Percentiles rank a stretch among this genome's conserved stretches.
phyloP scores from a whole-genome alignment of 2,329 filamentous ascomycete genomes.

The Drechslerella stenobrocha region DNA sequence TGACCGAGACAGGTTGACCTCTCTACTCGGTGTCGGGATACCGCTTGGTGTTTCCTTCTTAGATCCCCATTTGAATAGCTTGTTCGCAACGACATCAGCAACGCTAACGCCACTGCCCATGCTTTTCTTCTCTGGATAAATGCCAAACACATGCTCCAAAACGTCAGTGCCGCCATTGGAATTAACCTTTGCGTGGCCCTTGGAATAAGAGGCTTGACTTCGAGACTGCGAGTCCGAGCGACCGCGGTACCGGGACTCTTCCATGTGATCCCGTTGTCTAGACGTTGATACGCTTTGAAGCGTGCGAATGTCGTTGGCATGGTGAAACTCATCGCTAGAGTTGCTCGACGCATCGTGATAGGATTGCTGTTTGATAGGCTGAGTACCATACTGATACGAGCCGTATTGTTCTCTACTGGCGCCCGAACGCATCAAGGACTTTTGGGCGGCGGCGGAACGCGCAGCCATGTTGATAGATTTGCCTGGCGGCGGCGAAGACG shows the following conservation, averaged over 20 bases:
- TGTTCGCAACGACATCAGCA: slow-evolving; percentile 43
- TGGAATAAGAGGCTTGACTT: slow-evolving; percentile 26
- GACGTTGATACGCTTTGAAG: slow-evolving; percentile 22
- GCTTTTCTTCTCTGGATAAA: slow-evolving; percentile 47
- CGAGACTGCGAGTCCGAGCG: slow-evolving; percentile 39
- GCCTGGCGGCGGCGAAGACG: slow-evolving; percentile 8
- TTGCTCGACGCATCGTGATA: slow-evolving; percentile 26
- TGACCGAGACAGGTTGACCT: slow-evolving; percentile 14
- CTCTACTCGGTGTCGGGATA: slow-evolving; percentile 37
- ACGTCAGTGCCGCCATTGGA: slow-evolving; percentile 30
- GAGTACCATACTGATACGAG: slow-evolving; percentile 9
- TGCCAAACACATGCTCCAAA: slow-evolving; percentile 45
- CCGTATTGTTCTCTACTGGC: slow-evolving; percentile 36
- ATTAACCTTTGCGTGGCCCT: slow-evolving; percentile 25
- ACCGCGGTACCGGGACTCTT: slow-evolving; percentile 24
- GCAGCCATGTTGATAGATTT: slow-evolving; percentile 27
- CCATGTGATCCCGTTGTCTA: slow-evolving; percentile 31
- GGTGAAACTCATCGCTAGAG: slow-evolving; percentile 40
- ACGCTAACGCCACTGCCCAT: slow-evolving; percentile 46
- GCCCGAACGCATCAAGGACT: slow-evolving; percentile 38
- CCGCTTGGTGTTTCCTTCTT: slow-evolving; percentile 44
- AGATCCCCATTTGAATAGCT: slow-evolving; percentile 47
- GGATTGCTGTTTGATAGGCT: slow-evolving; percentile 9
- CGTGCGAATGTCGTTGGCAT: slow-evolving; percentile 25
- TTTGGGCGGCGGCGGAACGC: slow-evolving; percentile 43